Percentiles rank a stretch among this genome's conserved stretches.
These are phyloP conservation scores for Penicillium paradoxum DNA, from an alignment of 495 filamentous ascomycete genomes.

Conservation along the genomic window DNA sequence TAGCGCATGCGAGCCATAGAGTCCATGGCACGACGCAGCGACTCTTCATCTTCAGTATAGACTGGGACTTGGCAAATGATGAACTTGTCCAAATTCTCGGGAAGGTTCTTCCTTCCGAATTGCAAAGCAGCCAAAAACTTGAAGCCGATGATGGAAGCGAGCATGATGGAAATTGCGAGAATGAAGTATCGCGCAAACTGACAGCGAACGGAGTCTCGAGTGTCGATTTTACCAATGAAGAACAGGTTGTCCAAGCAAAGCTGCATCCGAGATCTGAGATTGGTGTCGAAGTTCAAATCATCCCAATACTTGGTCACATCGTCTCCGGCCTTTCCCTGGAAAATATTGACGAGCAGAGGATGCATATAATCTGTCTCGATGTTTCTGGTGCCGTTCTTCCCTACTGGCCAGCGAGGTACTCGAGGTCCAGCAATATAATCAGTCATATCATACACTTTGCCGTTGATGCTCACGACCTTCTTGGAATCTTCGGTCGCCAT, in stretches of 20 bases:
- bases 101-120: conserved; percentile 83
- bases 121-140: conserved; percentile 97
- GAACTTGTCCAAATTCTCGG: conserved; percentile 97
- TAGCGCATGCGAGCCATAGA: conserved; percentile 94
- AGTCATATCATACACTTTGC: conserved; percentile 86
- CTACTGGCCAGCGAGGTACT: conserved; percentile 48
- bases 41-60: conserved; percentile 98
- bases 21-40: conserved; percentile 91
- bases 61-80: conserved; percentile 96
- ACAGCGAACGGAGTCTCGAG: conserved; percentile 80
- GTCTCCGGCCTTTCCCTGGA: conserved; percentile 65
- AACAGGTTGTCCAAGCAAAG: conserved; percentile 92
- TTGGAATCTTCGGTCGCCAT: conserved; percentile 56
- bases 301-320: conserved; percentile 86
- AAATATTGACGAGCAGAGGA: conserved; percentile 64
- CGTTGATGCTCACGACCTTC: conserved; percentile 73
- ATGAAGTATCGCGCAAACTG: conserved; percentile 87
- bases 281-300: conserved; percentile 51
- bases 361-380: conserved; percentile 81
- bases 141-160: conserved; percentile 79
- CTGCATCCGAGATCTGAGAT: conserved; percentile 62
- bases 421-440: conserved; percentile 77
- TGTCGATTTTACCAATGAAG: conserved; percentile 89
- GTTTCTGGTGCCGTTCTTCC: conserved; percentile 40
- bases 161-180: conserved; percentile 79